Evolutionary conservation across 2,329 filamentous ascomycete genomes (phyloP), one percentile per base, ranked within the genome.

Genomic region (Aspergillus sclerotialis): DNA sequence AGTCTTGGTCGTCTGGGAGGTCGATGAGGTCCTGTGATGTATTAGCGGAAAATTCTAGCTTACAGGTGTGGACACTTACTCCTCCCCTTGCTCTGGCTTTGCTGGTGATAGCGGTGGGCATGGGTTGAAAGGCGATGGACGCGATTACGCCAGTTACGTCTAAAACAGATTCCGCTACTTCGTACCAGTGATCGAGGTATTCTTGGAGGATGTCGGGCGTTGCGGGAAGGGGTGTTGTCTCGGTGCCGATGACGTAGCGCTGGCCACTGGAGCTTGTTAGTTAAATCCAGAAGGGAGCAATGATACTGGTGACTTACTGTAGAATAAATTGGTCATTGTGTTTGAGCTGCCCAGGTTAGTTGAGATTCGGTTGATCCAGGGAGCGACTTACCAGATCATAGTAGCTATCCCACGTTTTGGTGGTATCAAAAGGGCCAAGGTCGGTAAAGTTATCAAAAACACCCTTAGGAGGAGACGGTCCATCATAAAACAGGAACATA

Each of bases 401-500:
- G 40, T 73, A 73, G 5, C 58, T 65, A 36, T 60, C 46, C 42
- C 65, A 70, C 3, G 64, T 65, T 47, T 69, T 67, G 32, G 61
- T 63, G 12, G 56, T 67, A 46, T 75, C 70, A 14, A 64, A 48
- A 1, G 65, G 63, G 1, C 55, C 48, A 30, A 75, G 62, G 25
- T 61, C 60, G 2, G 69, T 68, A 52, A 82, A 82, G 37, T 70
- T 69, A 37, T 69, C 63, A 38, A 82, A 81, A 2, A 73, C 65
- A 4, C 62, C 69, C 1, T 60, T 48, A 1, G 77, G 76, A 0
- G 69, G 69, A 32, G 58, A 53, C 0, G 68, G 65, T 1, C 73
- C 78, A 51, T 82, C 73, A 52, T 80, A 81, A 60, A 78, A 80
- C 23, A 77, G 50, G 54, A 80, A 80, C 39, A 82, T 55, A 37